A percentile compares a stretch with the other conserved stretches of the same genome.
Conservation (phyloP, 2,329 filamentous ascomycete species). For the Emmonsiellopsis sp. region DNA sequence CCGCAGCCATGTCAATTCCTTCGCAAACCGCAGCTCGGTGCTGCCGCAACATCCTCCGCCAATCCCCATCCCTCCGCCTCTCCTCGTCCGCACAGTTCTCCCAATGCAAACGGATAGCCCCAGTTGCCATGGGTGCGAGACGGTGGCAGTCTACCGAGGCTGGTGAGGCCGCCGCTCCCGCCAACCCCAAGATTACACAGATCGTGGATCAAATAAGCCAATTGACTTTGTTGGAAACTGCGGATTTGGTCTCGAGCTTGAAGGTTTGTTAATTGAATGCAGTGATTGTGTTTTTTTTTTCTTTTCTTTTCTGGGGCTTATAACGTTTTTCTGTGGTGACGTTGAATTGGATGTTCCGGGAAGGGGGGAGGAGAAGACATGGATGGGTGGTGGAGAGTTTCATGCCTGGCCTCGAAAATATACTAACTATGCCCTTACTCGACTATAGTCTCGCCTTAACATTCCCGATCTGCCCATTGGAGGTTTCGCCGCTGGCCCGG, state of each 20-base stretch:
- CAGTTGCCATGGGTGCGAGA: slow-evolving; percentile 38
- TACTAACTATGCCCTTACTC: not conserved
- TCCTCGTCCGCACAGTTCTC: slow-evolving; percentile 30
- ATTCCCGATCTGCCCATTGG: slow-evolving; percentile 96
- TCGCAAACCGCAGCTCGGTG: slow-evolving; percentile 32
- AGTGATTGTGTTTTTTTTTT: not conserved
- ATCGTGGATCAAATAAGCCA: slow-evolving; percentile 99
- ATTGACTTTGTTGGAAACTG: slow-evolving; percentile 94
- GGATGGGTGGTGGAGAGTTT: too few species aligned
- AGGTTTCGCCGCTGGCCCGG: slow-evolving; percentile 63
- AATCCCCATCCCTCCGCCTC: slow-evolving; percentile 31
- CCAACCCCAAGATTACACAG: slow-evolving; percentile 81
- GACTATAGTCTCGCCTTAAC: slow-evolving; percentile 73
- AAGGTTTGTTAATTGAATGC: slow-evolving; percentile 54
- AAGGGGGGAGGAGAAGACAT: not conserved
- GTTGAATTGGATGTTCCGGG: not conserved
- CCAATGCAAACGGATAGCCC: slow-evolving; percentile 22
- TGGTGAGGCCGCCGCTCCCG: slow-evolving; percentile 39
- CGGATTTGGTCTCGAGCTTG: slow-evolving; percentile 84
- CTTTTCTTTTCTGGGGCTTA: not conserved
- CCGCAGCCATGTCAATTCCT: slow-evolving; percentile 29
- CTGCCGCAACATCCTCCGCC: slow-evolving; percentile 33
- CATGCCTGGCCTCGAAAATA: not conserved
- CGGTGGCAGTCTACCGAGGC: slow-evolving; percentile 84
- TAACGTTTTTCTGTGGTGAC: not conserved